Base-by-base conservation (phyloP, 2,329 filamentous ascomycete genomes). In the Pseudogymnoascus sp. region DNA sequence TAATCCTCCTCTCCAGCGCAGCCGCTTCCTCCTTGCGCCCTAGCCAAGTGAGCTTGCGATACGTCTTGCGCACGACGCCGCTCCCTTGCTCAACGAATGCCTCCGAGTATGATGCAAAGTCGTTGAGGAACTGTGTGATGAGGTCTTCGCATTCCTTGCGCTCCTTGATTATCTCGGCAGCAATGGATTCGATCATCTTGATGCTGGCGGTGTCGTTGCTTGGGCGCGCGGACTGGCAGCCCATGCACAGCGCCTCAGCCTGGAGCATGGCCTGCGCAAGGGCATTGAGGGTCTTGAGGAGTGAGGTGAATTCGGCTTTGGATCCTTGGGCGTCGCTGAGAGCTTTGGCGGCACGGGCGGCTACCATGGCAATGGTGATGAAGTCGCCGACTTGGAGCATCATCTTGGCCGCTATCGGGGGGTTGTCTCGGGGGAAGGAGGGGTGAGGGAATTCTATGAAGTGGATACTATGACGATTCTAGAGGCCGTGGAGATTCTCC, bases 311-410 rank as follows among this genome's bases (percentile, higher is more conserved):
- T 6, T 53, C 47, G 4, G 47, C 47, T 10, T 53, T 53, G 26
- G 47, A 53, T n/a, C 47, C 47, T 53, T 53, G 47, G 6, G 26
- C 47, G 6, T 53, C 47, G 26, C 13, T 53, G 26, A 53, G 47
- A 8, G 47, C 47, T 33, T 53, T 53, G n/a, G 47, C 47, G n/a
- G 47, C 47, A 10, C 47, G 47, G 4, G 47, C 47, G 26, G 47
- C 47, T 6, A 19, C 47, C 24, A 53, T 33, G 26, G 26, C 47
- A n/a, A 53, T 53, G 14, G 26, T 33, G 26, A 53, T 53, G 26
- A 53, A 53, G 26, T 53, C 47, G 21, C 47, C 47, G 26, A 53
- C 47, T 53, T 53, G 47, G 47, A 53, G 47, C n/a, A 53, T 33
- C 47, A 53, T 53, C 8, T 53, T 53, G 26, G 47, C 47, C 8